phyloP scores from a whole-genome alignment of 78 protist genomes.

The Chrysochromulina parva region DNA sequence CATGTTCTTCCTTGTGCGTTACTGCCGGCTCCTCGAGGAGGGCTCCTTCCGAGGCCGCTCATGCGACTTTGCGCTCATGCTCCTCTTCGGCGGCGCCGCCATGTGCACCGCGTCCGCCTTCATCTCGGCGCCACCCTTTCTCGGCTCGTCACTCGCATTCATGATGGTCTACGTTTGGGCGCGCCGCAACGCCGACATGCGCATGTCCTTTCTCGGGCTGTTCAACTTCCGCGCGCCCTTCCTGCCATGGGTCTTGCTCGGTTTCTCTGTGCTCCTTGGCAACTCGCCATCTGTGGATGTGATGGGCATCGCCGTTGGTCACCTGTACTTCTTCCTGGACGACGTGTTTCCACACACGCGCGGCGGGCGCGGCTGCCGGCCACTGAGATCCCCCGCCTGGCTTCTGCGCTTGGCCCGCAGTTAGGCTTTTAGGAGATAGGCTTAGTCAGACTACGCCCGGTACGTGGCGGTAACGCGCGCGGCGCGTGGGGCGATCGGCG shows the following conservation, averaged over 20 bases:
- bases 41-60: conserved; percentile 51
- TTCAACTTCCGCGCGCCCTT: conserved; percentile 66
- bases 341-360: conserved; percentile 37
- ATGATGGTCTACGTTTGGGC: conserved; percentile 76
- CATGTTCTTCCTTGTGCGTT: conserved; percentile 70
- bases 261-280: conserved; percentile 55
- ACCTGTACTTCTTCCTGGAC: conserved; percentile 62
- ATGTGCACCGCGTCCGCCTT: conserved; percentile 31
- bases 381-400: neutral
- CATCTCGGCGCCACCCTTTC: conserved; percentile 10
- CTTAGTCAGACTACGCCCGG: too few species aligned
- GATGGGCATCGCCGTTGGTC: conserved; percentile 70
- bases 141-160: conserved; percentile 65
- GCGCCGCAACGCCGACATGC: conserved; percentile 32
- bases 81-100: conserved; percentile 48
- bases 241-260: conserved; percentile 66
- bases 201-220: conserved; percentile 60
- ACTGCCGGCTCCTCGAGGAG: conserved; percentile 57
- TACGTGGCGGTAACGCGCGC: too few species aligned
- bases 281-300: conserved; percentile 47
- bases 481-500: too few species aligned
- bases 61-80: conserved; percentile 50
- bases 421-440: too few species aligned
- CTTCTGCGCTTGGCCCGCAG: too few species aligned
- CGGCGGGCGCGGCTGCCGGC: neutral